Conservation (phyloP, 257 asterid genomes). For the Apocynum venetum region DNA sequence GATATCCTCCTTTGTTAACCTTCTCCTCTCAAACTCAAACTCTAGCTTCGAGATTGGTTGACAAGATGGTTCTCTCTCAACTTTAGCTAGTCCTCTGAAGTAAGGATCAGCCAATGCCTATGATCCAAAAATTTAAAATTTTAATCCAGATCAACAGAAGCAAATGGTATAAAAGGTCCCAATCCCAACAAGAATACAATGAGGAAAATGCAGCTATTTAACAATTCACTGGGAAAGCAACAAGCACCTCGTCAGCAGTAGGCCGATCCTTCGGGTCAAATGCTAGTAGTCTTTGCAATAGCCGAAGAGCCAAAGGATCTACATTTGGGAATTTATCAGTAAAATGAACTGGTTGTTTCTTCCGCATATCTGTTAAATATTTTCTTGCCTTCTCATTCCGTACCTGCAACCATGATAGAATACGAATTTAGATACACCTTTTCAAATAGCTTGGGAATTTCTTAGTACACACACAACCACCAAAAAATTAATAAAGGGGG, state of each 20-base stretch:
- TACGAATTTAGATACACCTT: not conserved
- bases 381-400: constrained; percentile 95
- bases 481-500: not conserved
- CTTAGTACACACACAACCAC: not conserved
- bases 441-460: constrained; percentile 4
- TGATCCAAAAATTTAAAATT: constrained; percentile 19
- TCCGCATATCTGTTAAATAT: constrained; percentile 71
- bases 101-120: constrained; percentile 93
- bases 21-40: constrained; percentile 84
- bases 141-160: not conserved
- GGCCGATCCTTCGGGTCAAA: constrained; percentile 95
- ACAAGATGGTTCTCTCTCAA: constrained; percentile 90
- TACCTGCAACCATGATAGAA: constrained; percentile 49
- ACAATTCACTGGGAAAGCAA: constrained; percentile 9
- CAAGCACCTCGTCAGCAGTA: constrained; percentile 75
- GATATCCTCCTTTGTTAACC: constrained; percentile 75
- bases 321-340: constrained; percentile 57
- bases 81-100: constrained; percentile 78
- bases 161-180: not conserved
- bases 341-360: constrained; percentile 55
- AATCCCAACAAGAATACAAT: not conserved
- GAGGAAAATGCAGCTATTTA: not conserved
- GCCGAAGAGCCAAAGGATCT: constrained; percentile 67
- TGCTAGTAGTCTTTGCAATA: constrained; percentile 70
- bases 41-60: constrained; percentile 80